Conservation (phyloP, 148 eudicot species). For the Rhododendron vialii region DNA sequence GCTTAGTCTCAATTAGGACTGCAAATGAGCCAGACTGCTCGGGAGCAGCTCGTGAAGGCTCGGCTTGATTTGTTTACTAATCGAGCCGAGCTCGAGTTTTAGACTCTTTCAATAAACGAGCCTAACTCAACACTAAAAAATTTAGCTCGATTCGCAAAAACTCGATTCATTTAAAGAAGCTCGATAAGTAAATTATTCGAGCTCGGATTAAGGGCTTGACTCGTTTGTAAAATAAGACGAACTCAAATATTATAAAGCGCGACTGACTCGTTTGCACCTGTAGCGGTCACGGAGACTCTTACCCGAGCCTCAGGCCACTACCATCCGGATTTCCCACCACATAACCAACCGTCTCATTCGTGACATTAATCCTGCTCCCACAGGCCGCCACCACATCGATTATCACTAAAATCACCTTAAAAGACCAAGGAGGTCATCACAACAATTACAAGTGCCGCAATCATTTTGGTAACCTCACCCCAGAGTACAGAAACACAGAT, state of each 20-base stretch:
- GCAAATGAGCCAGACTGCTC: background rate
- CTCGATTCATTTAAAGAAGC: too few relatives aligned
- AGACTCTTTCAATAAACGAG: background rate
- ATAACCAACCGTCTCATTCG: background rate
- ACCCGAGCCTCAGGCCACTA: too few relatives aligned
- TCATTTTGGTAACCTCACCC: background rate
- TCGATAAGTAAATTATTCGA: too few relatives aligned
- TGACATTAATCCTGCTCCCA: too few relatives aligned
- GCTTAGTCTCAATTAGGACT: background rate
- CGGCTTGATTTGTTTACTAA: background rate
- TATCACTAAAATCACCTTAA: background rate
- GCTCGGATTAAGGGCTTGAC: background rate
- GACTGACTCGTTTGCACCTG: background rate
- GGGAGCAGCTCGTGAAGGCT: background rate
- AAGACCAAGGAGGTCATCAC: too few relatives aligned
- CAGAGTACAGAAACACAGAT: background rate
- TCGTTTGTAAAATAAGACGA: too few relatives aligned
- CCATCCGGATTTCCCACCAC: background rate
- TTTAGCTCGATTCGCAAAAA: background rate
- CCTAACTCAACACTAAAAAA: too few relatives aligned
- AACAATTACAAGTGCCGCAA: background rate
- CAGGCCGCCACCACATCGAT: too few relatives aligned
- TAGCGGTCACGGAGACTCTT: too few relatives aligned
- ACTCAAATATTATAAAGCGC: too few relatives aligned
- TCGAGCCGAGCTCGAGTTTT: too few relatives aligned